Conservation (phyloP, 139 green algal species). For the Tetradesmus obliquus region DNA sequence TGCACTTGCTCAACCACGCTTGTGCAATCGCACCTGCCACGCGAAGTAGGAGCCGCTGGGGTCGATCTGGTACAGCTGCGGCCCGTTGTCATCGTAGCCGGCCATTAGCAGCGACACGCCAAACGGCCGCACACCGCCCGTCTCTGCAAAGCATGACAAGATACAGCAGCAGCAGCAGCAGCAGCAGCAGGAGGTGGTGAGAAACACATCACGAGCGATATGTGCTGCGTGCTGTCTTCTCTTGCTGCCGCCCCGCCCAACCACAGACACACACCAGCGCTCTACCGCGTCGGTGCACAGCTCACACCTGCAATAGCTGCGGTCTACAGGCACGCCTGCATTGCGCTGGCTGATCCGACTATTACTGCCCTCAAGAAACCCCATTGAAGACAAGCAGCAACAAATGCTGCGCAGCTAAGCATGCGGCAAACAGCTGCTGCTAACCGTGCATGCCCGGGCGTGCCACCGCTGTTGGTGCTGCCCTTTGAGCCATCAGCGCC, state of each 20-base stretch:
- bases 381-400: too few relatives aligned
- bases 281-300: too few relatives aligned
- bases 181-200: neutral
- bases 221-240: too few relatives aligned
- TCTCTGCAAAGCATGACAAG: conserved; percentile 69
- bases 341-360: too few relatives aligned
- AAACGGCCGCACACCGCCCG: conserved; percentile 97
- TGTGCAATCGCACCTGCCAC: conserved; percentile 71
- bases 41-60: conserved; percentile 97
- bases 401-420: neutral
- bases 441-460: too few relatives aligned
- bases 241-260: neutral
- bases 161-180: neutral
- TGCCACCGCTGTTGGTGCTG: neutral
- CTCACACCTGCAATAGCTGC: too few relatives aligned
- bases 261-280: neutral
- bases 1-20: too few relatives aligned
- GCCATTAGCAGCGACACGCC: conserved; percentile 98
- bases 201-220: neutral
- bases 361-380: too few relatives aligned
- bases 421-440: neutral
- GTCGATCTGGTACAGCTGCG: conserved; percentile 99
- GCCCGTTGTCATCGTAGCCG: conserved; percentile 94
- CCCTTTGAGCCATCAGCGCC: neutral
- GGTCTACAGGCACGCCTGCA: too few relatives aligned